Evolutionary conservation across 768 basidiomycete genomes (phyloP), one percentile per base, ranked within the genome.

Genomic region (Mycena olivaceomarginata): DNA sequence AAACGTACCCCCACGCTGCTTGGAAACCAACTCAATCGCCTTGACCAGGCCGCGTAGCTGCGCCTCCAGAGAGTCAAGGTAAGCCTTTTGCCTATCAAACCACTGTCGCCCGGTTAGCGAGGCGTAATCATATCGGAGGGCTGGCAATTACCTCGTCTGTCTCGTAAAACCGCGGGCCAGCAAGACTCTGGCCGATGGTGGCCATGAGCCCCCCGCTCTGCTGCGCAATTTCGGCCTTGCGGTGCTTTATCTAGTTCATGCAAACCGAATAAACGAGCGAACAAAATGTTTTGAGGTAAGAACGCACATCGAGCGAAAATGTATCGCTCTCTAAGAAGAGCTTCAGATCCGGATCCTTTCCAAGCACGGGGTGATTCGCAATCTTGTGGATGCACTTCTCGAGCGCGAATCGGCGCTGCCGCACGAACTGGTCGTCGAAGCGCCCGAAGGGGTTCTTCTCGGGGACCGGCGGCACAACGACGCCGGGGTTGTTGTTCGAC

Each of bases 381-480:
- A 94, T 98, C 86, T 99, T 99, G 82, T 94, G 93, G 62, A 99
- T 92, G 82, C 97, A 98, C 82, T 95, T 94, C 82, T 99, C 95
- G 18, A 99, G 89, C 0, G 93, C 97, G 25, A 91, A 82, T 31
- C 98, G 90, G 2, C 98, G 92, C 78, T 97, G 96, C 75, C 95
- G 93, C 48, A 99, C 93, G 80, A 99, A 99, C 40, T 94, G 92
- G 66, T 97, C 94, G 80, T 97, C 96, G 85, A 99, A 99, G 20
- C 98, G 93, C 8, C 96, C 97, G 80, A 98, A 96, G 0, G 96
- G 88, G 76, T 95, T 96, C 89, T 99, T 99, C 84, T 98, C 98
- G 0, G 98, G 98, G 7, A 95, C 96, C 0, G 98, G 98, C 10
- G 98, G 98, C 0, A 99, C 97, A 51, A 99, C 95, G 2, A 99